Percentiles rank a stretch among this genome's conserved stretches.
Conservation (phyloP, 164 flowering plant species). For the Umbellularia californica region DNA sequence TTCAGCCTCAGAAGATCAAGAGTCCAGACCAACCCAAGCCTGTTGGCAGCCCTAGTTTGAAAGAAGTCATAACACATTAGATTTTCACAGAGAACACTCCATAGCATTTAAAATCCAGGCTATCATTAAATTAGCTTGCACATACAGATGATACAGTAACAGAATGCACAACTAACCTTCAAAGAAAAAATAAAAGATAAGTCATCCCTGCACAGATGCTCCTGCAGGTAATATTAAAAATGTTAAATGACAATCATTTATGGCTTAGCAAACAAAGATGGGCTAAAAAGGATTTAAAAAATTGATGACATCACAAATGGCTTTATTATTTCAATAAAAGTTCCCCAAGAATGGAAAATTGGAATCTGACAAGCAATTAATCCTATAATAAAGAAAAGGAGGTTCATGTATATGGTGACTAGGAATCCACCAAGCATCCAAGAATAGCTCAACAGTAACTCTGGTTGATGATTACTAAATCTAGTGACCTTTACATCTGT, state of each 20-base stretch:
- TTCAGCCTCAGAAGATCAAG: too few relatives aligned
- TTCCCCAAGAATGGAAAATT: neutral
- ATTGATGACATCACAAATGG: too few relatives aligned
- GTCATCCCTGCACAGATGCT: slow-evolving; percentile 82
- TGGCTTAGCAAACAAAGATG: neutral
- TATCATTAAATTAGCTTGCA: neutral
- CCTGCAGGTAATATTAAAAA: slow-evolving; percentile 41
- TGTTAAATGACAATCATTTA: neutral
- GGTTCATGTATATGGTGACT: neutral
- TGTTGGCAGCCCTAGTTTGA: too few relatives aligned
- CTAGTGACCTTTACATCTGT: too few relatives aligned
- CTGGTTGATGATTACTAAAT: neutral
- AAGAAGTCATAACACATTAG: too few relatives aligned
- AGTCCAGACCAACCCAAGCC: too few relatives aligned
- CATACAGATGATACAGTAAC: neutral
- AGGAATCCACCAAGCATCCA: neutral
- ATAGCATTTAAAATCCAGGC: neutral
- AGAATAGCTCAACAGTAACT: neutral
- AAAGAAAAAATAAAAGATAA: slow-evolving; percentile 76
- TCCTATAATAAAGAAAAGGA: neutral
- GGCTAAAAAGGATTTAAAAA: too few relatives aligned
- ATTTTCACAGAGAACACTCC: neutral
- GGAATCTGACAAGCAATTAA: neutral
- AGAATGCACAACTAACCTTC: slow-evolving; percentile 46
- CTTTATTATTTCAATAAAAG: too few relatives aligned